Conservation (phyloP, 129 eudicot species). For the Helianthus annuus region HanXRQr2.0-SUNRISE NC_035444.2:94979501-94980000, state of each 20-base stretch:
- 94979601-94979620: constrained; percentile 35
- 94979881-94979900: too few species aligned
- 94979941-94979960: too few species aligned
- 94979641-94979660: background rate
- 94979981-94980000: too few species aligned
- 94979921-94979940: too few species aligned
- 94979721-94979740: constrained; percentile 13
- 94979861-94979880: too few species aligned
- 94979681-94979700: background rate
- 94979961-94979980: too few species aligned
- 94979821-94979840: too few species aligned
- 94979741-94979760: background rate
- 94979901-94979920: too few species aligned
- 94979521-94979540: constrained; percentile 87
- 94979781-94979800: too few species aligned
- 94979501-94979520: constrained; percentile 75
- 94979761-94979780: background rate
- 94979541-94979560: constrained; percentile 91
- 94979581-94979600: constrained; percentile 41
- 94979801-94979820: too few species aligned
- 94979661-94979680: background rate
- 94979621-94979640: constrained; percentile 20
- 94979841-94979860: too few species aligned
- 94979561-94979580: constrained; percentile 78
- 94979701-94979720: background rate